phyloP scores from a whole-genome alignment of 2,329 filamentous ascomycete genomes.

The Blastomyces parvus region DNA sequence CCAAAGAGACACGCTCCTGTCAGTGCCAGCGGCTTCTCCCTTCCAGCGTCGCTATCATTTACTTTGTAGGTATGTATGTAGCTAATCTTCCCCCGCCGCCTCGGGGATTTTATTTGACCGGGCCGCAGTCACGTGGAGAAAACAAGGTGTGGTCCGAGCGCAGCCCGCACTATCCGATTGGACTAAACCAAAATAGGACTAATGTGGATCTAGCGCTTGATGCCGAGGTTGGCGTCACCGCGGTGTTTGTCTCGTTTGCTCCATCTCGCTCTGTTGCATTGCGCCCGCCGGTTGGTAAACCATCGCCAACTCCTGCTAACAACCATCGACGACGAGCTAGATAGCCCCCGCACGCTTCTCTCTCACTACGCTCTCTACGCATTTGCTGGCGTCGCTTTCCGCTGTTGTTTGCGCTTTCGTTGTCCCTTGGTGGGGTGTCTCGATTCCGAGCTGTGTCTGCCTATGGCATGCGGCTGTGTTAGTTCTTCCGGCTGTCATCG shows the following conservation, averaged over 20 bases:
- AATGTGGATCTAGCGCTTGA: background rate
- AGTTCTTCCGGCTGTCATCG: background rate
- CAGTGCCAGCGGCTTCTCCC: background rate
- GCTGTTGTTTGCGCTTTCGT: background rate
- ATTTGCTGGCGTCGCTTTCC: background rate
- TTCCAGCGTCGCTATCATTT: background rate
- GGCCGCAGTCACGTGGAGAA: conserved; percentile 12
- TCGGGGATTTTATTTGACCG: too few relatives aligned
- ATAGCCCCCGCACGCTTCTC: background rate
- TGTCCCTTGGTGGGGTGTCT: background rate
- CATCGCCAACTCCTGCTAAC: background rate
- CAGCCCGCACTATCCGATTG: conserved; percentile 2
- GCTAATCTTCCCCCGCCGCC: too few relatives aligned
- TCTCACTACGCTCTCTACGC: background rate
- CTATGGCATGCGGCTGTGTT: conserved; percentile 1
- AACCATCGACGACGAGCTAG: background rate
- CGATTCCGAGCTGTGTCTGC: background rate
- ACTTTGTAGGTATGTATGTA: background rate
- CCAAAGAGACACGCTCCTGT: background rate
- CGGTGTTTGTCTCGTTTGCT: conserved; percentile 2
- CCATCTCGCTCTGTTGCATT: background rate
- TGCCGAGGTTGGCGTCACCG: background rate
- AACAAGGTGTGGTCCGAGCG: conserved; percentile 35
- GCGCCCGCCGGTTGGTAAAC: too few relatives aligned
- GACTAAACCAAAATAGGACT: background rate